Percentiles rank a stretch among this genome's conserved stretches.
phyloP scores from a whole-genome alignment of 352 stramenopile genomes.

The Plasmopara halstedii region DNA sequence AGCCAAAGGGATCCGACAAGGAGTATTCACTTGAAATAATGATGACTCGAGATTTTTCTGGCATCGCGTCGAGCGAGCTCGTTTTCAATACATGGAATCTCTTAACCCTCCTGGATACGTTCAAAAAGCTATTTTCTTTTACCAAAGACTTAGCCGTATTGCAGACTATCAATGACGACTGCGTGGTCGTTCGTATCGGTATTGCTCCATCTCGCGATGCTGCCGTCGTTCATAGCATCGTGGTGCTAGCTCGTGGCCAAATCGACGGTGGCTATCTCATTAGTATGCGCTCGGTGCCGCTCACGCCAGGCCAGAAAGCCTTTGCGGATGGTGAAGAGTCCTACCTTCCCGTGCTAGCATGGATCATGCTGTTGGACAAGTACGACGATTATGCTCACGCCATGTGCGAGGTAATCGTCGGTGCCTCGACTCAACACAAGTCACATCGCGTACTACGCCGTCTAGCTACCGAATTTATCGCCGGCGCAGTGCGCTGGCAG shows the following conservation, averaged over 20 bases:
- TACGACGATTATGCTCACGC: constrained; percentile 23
- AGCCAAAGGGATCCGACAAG: constrained; percentile 1
- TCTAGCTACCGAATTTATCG: constrained; percentile 16
- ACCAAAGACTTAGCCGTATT: constrained; percentile 34
- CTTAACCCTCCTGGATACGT: constrained; percentile 19
- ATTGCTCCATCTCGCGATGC: constrained; percentile 19
- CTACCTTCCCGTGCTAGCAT: constrained; percentile 25
- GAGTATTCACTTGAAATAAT: constrained; percentile 24
- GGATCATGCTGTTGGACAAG: constrained; percentile 39
- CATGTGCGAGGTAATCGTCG: constrained; percentile 30
- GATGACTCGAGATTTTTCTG: constrained; percentile 26
- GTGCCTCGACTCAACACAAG: constrained; percentile 23
- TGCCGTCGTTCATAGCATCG: constrained; percentile 30
- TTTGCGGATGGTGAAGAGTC: constrained; percentile 22
- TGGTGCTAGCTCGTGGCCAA: constrained; percentile 35
- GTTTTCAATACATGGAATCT: constrained; percentile 40
- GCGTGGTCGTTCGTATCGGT: constrained; percentile 29
- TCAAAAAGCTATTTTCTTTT: constrained; percentile 28
- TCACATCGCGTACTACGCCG: constrained; percentile 12
- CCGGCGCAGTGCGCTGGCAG: constrained; percentile 31
- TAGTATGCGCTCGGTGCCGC: constrained; percentile 31
- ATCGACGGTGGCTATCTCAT: constrained; percentile 38
- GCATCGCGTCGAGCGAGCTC: constrained; percentile 25
- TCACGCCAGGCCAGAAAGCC: constrained; percentile 25
- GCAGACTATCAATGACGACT: constrained; percentile 42